Evolutionary conservation across 2,329 filamentous ascomycete species (phyloP), one percentile per base, ranked within the genome.

Genomic region (Monilinia aucupariae): DNA sequence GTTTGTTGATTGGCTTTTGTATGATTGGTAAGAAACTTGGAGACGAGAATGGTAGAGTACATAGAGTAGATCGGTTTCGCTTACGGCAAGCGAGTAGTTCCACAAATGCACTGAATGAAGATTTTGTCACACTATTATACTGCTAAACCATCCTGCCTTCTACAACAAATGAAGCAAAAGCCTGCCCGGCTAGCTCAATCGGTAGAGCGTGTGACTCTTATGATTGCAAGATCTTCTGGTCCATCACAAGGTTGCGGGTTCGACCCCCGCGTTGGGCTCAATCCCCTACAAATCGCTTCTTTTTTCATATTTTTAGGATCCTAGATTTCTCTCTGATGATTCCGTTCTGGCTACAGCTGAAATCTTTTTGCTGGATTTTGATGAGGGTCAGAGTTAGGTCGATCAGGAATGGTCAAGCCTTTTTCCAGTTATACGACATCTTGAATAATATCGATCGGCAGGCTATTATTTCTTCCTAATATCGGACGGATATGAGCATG

Each of bases 161-260:
- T 3, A 2, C 27, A 56, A 20, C 39, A 56, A 56, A 34, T 56
- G 41, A 27, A 56, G 53, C 53, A 56, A 58, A 41, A 62, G 60
- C 55, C 54, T 49, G 66, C 69, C 68, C 66, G 67, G 68, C 64
- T 69, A 71, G 70, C 70, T 71, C 70, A 71, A 71, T 71, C 69
- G 70, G 70, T 71, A 71, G 70, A 71, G 70, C 70, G 69, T 72
- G 68, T 69, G 70, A 66, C 69, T 71, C 69, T 71, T 70, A 71
- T 30, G 20, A 47, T 56, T 56, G 20, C 32, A 56, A 47, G 12
- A 47, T 56, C 20, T 56, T 56, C 53, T 34, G 41, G 20, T 56
- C 27, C 17, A 76, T 76, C 75, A 76, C 71, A 77, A 77, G 75
- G 76, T 74, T 77, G 75, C 74, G 75, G 75, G 76, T 77, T 77